phyloP scores from a whole-genome alignment of 2,329 filamentous ascomycete species.

The Fusarium oxysporum region DNA sequence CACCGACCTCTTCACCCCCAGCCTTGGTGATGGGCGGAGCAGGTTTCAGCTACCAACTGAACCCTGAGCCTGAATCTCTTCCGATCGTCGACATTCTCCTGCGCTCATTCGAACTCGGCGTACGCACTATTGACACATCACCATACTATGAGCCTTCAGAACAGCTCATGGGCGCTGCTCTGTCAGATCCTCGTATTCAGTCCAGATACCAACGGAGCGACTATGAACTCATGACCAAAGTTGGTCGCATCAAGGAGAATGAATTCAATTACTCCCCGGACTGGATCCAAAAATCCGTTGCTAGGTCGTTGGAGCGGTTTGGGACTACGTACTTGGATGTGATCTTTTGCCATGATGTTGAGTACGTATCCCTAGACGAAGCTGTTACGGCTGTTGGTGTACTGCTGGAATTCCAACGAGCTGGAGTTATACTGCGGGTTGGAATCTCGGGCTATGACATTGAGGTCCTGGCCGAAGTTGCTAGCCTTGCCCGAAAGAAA shows the following conservation, averaged over 20 bases:
- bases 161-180: constrained; percentile 11
- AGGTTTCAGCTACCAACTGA: constrained; percentile 5
- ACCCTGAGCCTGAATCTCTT: not conserved
- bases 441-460: constrained; percentile 13
- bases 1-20: not conserved
- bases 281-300: not conserved
- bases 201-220: not conserved
- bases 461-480: not conserved
- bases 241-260: constrained; percentile 10
- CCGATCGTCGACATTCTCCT: constrained; percentile 6
- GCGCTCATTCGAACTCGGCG: constrained; percentile 1
- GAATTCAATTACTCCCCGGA: constrained; percentile 10
- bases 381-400: constrained; percentile 6
- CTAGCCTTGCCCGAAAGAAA: not conserved
- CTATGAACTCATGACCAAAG: constrained; percentile 13
- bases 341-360: constrained; percentile 11
- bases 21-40: constrained; percentile 1
- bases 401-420: not conserved
- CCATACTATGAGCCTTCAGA: constrained; percentile 12
- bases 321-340: not conserved
- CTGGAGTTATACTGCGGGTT: not conserved
- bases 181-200: not conserved
- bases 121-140: not conserved
- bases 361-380: not conserved
- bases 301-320: not conserved